Evolutionary conservation across 2,329 filamentous ascomycete genomes (phyloP), one percentile per base, ranked within the genome.

Genomic region (Achaetomium macrosporum): DNA sequence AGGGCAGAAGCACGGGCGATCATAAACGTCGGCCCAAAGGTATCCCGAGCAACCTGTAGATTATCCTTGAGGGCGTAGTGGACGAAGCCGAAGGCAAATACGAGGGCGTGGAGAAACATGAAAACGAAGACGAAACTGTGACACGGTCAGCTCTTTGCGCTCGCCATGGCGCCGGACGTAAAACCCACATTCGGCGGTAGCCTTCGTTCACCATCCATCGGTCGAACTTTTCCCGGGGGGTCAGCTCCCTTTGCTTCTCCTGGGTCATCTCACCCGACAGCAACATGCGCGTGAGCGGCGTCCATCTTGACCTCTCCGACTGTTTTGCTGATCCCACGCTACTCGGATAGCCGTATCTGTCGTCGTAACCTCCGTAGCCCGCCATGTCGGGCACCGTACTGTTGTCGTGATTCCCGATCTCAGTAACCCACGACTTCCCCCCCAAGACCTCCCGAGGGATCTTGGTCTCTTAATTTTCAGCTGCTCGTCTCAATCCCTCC

Each of bases 181-280:
- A 16, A 16, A 20, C 85, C 53, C 76, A 90, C 82, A 92, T 77
- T 81, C 87, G 77, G 66, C 87, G 79, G 68, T 90, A 90, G 56
- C 88, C 88, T 67, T 92, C 88, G 67, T 92, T 92, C 57, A 92
- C 85, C 88, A 93, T 91, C 88, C 88, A 93, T 60, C 84, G 77
- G 68, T 91, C 85, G 65, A 92, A 86, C 66, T 81, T 86, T 68
- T 92, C 86, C 64, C 81, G 79, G 57, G 80, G 69, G 20, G 81
- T 82, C 61, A 92, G 73, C 52, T 84, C 78, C 66, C 83, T 83
- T 60, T 86, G 83, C 64, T 75, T 79, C 66, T 90, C 85, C 63
- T 84, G 83, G 50, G 83, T 88, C 81, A 91, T 87, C 73, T 90
- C 86, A 46, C 88, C 87, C 51, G 88, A 90, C 67, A 91, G 79